phyloP scores from a whole-genome alignment of 1,284 basidiomycete genomes.

The Moesziomyces globuligerus region DNA sequence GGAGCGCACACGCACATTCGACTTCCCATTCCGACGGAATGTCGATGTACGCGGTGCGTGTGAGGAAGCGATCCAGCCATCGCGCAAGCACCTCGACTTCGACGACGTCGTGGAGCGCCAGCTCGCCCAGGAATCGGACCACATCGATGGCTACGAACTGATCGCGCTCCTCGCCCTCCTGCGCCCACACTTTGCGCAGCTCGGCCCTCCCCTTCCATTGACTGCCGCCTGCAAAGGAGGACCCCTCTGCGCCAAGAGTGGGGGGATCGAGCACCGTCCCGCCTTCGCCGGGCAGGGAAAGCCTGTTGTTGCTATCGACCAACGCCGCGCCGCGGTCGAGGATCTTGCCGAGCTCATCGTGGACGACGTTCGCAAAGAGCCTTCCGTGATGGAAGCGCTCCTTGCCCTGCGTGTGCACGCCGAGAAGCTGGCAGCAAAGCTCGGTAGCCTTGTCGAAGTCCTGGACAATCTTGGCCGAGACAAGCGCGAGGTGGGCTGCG shows the following conservation, averaged over 20 bases:
- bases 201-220: constrained; percentile 6
- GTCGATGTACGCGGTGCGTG: constrained; percentile 44
- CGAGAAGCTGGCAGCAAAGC: constrained; percentile 10
- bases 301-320: constrained; percentile 15
- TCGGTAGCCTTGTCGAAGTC: constrained; percentile 26
- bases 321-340: constrained; percentile 14
- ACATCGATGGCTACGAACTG: constrained; percentile 22
- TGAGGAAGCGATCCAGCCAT: constrained; percentile 58
- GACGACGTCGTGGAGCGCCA: constrained; percentile 30
- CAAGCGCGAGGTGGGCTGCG: constrained; percentile 15
- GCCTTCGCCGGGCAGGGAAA: constrained; percentile 14
- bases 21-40: constrained; percentile 59
- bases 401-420: constrained; percentile 2
- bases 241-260: no score
- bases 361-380: constrained; percentile 29
- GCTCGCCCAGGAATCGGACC: constrained; percentile 39
- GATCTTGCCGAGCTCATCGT: constrained; percentile 21
- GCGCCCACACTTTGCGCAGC: constrained; percentile 13
- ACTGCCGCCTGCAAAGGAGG: not conserved
- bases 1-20: constrained; percentile 55
- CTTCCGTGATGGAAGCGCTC: constrained; percentile 15
- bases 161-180: constrained; percentile 15
- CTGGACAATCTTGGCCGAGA: constrained; percentile 11
- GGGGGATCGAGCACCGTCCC: not conserved
- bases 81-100: not conserved